Evolutionary conservation across 2,329 filamentous ascomycete genomes (phyloP), one percentile per base, ranked within the genome.

Genomic region (Periconia sp.): DNA sequence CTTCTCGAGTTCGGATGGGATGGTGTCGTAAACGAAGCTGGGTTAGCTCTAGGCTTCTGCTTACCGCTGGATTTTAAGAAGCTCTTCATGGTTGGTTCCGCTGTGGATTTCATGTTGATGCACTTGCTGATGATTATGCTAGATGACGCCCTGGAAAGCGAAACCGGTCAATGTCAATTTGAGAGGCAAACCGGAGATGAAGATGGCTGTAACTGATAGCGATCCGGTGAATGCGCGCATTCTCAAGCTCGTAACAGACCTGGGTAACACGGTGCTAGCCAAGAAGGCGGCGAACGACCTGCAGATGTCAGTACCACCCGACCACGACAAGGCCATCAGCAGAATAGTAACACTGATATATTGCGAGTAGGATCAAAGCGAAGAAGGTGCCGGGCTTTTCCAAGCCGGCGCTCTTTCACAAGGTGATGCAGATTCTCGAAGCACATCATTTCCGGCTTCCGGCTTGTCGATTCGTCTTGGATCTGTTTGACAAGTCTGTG

Each of bases 1-100:
- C 77, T 99, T 14, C 87, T 89, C 1, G 91, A 96, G 66, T 82
- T 90, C 67, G 92, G 92, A 11, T 99, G 95, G 95, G 92, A 96
- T 65, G 90, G 92, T 10, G 93, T 92, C 55, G 89, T 91, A 17
- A 93, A 92, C 54, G 84, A 87, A 23, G 83, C 91, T 68, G 94
- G 94, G 15, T 85, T 87, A 55, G 93, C 91, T 0, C 77, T 96
- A 10, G 94, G 94, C 2, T 89, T 95, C 60, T 96, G 93, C 69
- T 84, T 99, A 15, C 94, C 94, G 0, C 80, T 85, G 23, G 79
- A 95, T 59, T 84, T 97, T 54, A 82, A 84, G 47, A 91, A 86
- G 65, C 80, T 99, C 40, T 90, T 97, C 65, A 88, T 88, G 30
- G 83, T 92, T 35, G 45, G 54, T 57, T 8, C 55, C 9, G 11